Percentiles rank a stretch among this genome's conserved stretches.
phyloP scores from a whole-genome alignment of 2,329 filamentous ascomycete species.

The Lojkania enalia region DNA sequence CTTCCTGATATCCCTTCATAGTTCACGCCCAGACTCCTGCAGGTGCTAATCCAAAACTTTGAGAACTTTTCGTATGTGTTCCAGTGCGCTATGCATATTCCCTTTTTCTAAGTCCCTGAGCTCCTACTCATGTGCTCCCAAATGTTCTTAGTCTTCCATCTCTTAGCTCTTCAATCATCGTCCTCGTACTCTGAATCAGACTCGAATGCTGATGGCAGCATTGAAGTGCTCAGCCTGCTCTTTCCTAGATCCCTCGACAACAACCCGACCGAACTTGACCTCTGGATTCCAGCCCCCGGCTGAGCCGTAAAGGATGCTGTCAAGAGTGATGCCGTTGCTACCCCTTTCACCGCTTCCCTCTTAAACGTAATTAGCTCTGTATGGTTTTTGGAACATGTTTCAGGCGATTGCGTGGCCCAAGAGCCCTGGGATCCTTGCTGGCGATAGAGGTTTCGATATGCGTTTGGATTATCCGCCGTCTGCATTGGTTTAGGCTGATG shows the following conservation, averaged over 20 bases:
- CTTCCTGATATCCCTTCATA: too few relatives aligned
- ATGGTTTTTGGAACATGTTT: not conserved
- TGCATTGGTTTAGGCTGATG: constrained; percentile 15
- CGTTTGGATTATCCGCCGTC: not conserved
- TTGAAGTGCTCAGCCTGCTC: constrained; percentile 12
- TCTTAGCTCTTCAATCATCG: constrained; percentile 2
- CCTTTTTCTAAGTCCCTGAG: too few relatives aligned
- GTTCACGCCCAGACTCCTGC: too few relatives aligned
- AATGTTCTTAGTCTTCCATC: too few relatives aligned
- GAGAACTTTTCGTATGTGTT: not conserved
- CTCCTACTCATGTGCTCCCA: too few relatives aligned
- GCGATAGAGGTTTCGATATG: constrained; percentile 3
- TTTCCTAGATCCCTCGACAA: constrained; percentile 7
- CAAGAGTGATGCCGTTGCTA: constrained; percentile 24
- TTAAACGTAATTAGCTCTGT: constrained; percentile 18
- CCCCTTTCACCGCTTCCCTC: constrained; percentile 18
- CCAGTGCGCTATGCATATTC: not conserved
- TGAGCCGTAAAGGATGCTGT: constrained; percentile 17
- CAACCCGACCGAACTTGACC: constrained; percentile 1
- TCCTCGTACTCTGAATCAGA: constrained; percentile 25
- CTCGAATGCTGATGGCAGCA: constrained; percentile 28
- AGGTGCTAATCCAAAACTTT: not conserved
- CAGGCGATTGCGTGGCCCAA: constrained; percentile 4
- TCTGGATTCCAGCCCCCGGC: constrained; percentile 9
- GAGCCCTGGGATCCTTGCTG: constrained; percentile 1